Base-by-base conservation (phyloP, 805 yeast species). In the Helenozyma baotianmanensis region DNA sequence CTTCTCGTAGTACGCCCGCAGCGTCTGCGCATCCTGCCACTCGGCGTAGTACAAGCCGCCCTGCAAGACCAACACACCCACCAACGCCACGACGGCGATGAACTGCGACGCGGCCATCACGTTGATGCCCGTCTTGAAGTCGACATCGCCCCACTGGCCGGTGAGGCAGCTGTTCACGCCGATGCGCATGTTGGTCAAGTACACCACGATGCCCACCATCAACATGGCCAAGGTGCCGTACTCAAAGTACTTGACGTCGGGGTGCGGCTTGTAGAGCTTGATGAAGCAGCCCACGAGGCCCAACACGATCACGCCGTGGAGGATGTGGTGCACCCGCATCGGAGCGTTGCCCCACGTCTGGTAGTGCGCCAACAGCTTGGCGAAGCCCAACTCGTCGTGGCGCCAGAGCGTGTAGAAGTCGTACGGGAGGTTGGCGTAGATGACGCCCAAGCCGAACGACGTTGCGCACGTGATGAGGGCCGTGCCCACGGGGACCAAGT, bases 81-180 rank as follows among this genome's bases (percentile, higher is more conserved):
- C 53, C 32, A 89, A 64, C 12, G 83, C 68, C 33, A 86, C 56
- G 7, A 83, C 76, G 45, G 85, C 69, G 69, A 90, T 80, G 23
- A 82, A 72, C 60, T 82, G 81, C 18, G 92, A 80, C 4, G 97
- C 97, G 25, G 92, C 96, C 51, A 92, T 76, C 24, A 92, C 96
- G 44, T 85, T 86, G 50, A 90, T 62, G 19, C 97, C 97, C 14
- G 95, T 85, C 40, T 70, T 70, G 55, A 74, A 78, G 50, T 84
- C 85, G 31, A 92, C 95, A 32, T 90, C 97, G 45, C 96, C 97
- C 97, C 97, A 90, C 39, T 77, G 68, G 27, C 88, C 89, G 37
- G 72, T 59, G 17, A 77, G 48, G 34, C 86, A 76, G 36, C 89
- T 76, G 46, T 73, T 72, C 24, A 80, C 67, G 34, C 97, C 97